Base-by-base conservation (phyloP, 371 early-diverging fungal species). In the Rhizomucor pusillus region DNA sequence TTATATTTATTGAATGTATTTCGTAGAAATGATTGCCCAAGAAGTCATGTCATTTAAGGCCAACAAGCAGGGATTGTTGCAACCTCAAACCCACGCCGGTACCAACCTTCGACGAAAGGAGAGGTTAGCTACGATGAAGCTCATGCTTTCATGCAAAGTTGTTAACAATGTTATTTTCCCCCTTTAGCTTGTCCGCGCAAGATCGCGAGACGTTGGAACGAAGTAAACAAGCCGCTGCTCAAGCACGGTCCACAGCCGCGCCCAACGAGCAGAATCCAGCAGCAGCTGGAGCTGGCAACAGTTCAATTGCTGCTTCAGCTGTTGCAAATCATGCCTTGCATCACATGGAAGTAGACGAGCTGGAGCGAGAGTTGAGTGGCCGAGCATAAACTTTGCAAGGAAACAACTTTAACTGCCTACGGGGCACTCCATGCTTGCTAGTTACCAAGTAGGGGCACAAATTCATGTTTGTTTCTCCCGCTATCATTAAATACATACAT, bases 41-140 rank as follows among this genome's bases (percentile, higher is more conserved):
- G 95, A 97, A 63, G 92, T 95, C 40, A 81, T 87, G 76, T 73
- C 80, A 23, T 87, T 79, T 66, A 87, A 84, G 47, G 60, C 64
- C 33, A 61, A 52, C 43, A 72, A 69, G 54, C 66, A 73, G 49
- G 57, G 61, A 46, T 25, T 45, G 45, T 64, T 65, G 29, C 65
- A 57, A 41, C 62, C 59, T 16, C 52, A 41, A 24, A 53, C 49
- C 12, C 58, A 63, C 25, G 54, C 56, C 24, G 69, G 66, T 19
- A 51, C 77, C 4, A 77, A 61, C 45, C 54, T 78, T 54, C 64
- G 64, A 45, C 66, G 79, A 60, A 75, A 70, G 52, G 71, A 78
- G 40, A 78, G 77, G 65, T 59, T 29, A 69, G 48, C 11, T 5
- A 12, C 4, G 41, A 5, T 41, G 41, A 12, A 19, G 12, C n/a